These are phyloP conservation scores for Porcisia deanei DNA, from an alignment of 208 protist genomes.

Conservation along the genomic window DNA sequence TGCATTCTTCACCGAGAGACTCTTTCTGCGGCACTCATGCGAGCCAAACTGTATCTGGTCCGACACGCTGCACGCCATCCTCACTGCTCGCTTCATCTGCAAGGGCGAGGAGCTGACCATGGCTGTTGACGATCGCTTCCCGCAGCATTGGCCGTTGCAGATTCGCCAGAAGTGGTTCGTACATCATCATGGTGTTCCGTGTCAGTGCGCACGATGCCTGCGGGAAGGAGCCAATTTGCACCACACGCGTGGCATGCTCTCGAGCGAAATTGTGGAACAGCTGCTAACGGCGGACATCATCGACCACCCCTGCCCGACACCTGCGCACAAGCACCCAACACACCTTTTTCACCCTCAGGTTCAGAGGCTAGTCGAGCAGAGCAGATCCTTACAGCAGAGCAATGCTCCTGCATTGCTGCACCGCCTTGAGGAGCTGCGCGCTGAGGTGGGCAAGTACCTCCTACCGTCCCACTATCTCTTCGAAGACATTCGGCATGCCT, in stretches of 20 bases:
- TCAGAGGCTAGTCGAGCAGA: constrained; percentile 30
- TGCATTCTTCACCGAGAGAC: constrained; percentile 30
- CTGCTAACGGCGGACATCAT: constrained; percentile 41
- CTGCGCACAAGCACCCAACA: constrained; percentile 34
- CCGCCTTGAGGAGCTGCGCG: constrained; percentile 12
- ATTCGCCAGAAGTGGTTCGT: constrained; percentile 53
- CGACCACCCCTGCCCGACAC: constrained; percentile 13
- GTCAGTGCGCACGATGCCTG: constrained; percentile 41
- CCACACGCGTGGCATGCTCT: constrained; percentile 38
- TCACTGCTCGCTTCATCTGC: constrained; percentile 49
- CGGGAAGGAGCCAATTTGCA: constrained; percentile 36
- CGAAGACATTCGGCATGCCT: constrained; percentile 40
- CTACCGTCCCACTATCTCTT: constrained; percentile 46
- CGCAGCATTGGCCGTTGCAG: constrained; percentile 54
- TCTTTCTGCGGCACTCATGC: constrained; percentile 54
- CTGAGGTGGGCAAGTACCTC: constrained; percentile 27
- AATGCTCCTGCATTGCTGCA: constrained; percentile 10
- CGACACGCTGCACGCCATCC: constrained; percentile 24
- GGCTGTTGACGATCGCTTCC: constrained; percentile 33
- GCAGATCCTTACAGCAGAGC: constrained; percentile 4
- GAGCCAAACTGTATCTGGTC: constrained; percentile 59
- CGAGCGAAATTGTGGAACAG: constrained; percentile 42
- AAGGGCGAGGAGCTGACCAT: constrained; percentile 61
- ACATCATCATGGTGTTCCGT: constrained; percentile 40
- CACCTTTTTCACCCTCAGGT: constrained; percentile 41